These are phyloP conservation scores for Parmelia sp. DNA, from an alignment of 495 filamentous ascomycete species.

Conservation along the genomic window DNA sequence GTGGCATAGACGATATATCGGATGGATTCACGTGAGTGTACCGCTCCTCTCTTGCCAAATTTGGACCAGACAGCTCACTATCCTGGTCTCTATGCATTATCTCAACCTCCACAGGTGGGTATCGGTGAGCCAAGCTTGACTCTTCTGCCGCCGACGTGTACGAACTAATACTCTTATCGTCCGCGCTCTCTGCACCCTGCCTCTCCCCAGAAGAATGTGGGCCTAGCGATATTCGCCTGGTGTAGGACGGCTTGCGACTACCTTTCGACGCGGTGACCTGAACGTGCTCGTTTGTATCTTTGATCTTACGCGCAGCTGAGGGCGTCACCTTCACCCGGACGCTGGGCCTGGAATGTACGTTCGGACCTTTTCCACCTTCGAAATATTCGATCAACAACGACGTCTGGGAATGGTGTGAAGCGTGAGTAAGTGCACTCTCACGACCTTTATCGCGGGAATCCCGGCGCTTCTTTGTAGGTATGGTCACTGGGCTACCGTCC, in stretches of 20 bases:
- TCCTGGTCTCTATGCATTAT: slow-evolving; percentile 53
- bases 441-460: slow-evolving; percentile 47
- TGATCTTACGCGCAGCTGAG: slow-evolving; percentile 52
- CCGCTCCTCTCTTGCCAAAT: slow-evolving; percentile 44
- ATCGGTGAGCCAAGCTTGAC: slow-evolving; percentile 59
- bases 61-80: slow-evolving; percentile 52
- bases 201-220: slow-evolving; percentile 50
- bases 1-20: slow-evolving; percentile 85
- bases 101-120: slow-evolving; percentile 76
- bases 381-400: slow-evolving; percentile 98
- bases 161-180: slow-evolving; percentile 55
- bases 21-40: slow-evolving; percentile 58
- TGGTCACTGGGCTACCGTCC: slow-evolving; percentile 89
- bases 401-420: slow-evolving; percentile 67
- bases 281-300: slow-evolving; percentile 61
- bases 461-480: slow-evolving; percentile 59
- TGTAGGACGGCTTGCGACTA: slow-evolving; percentile 58
- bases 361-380: slow-evolving; percentile 69
- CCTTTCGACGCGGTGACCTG: slow-evolving; percentile 73
- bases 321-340: slow-evolving; percentile 94
- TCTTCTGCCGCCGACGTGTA: slow-evolving; percentile 72
- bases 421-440: slow-evolving; percentile 44
- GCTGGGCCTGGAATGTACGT: slow-evolving; percentile 67
- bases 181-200: slow-evolving; percentile 40
- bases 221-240: slow-evolving; percentile 54